Conservation (phyloP, 257 asterid genomes). For the Lavandula angustifolia region DNA sequence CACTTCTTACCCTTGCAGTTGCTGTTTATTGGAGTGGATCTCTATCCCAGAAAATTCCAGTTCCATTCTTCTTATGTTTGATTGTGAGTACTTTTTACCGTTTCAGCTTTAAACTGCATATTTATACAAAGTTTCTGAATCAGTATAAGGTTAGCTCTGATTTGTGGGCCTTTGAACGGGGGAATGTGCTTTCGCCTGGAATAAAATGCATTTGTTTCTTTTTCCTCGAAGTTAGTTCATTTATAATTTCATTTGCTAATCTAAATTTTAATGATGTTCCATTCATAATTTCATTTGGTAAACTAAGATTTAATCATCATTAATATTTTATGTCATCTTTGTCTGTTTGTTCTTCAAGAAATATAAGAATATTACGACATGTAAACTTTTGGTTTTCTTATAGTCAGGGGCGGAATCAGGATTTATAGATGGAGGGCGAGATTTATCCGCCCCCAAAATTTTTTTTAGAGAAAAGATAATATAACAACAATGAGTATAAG, state of each 20-base stretch:
- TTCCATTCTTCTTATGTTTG: slow-evolving; percentile 72
- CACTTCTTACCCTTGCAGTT: slow-evolving; percentile 81
- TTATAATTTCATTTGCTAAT: neutral
- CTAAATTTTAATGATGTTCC: neutral
- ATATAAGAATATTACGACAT: neutral
- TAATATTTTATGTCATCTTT: neutral
- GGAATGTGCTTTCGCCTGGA: neutral
- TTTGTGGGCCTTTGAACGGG: neutral
- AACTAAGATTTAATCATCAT: too few species aligned
- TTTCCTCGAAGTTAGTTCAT: neutral
- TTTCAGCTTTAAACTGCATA: slow-evolving; percentile 14
- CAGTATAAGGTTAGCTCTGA: neutral
- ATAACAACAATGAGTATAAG: too few species aligned
- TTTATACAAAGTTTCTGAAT: slow-evolving; percentile 21
- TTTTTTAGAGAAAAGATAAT: too few species aligned
- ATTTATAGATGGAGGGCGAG: too few species aligned
- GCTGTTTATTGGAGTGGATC: slow-evolving; percentile 83
- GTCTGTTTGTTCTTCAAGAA: neutral
- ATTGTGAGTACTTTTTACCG: slow-evolving; percentile 61
- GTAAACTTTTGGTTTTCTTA: too few species aligned
- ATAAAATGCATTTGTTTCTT: neutral
- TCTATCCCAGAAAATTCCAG: slow-evolving; percentile 66
- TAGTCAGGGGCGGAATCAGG: too few species aligned
- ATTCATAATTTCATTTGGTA: too few species aligned
- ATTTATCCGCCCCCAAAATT: too few species aligned